Evolutionary conservation across 106 monocot species (phyloP).

Genomic region (Hemerocallis citrina): DNA sequence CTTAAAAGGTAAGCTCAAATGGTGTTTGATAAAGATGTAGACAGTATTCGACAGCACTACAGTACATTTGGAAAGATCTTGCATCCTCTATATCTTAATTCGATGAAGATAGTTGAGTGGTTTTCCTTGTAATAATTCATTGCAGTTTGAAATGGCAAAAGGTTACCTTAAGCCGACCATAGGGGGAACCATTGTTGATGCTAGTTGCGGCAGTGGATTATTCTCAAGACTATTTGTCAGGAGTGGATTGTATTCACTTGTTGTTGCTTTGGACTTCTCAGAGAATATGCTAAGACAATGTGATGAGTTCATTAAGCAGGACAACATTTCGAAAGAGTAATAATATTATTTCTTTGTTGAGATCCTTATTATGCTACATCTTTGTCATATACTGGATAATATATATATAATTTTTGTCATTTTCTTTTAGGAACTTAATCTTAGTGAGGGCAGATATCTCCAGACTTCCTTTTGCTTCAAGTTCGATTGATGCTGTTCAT

Average conservation of each 20-base stretch:
- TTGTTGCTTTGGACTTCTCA: conserved; percentile 88
- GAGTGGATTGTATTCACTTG: conserved; percentile 67
- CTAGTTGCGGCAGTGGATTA: conserved; percentile 93
- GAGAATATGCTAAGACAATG: conserved; percentile 94
- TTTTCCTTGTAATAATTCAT: not conserved
- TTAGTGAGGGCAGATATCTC: conserved; percentile 91
- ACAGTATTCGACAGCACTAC: not conserved
- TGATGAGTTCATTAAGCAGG: conserved; percentile 47
- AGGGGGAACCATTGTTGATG: conserved; percentile 91
- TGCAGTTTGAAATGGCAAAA: conserved; percentile 97
- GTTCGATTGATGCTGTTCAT: conserved; percentile 92
- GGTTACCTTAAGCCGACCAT: conserved; percentile 54
- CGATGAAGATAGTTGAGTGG: not conserved
- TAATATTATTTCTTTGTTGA: not conserved
- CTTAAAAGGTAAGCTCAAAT: not conserved
- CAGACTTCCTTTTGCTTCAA: conserved; percentile 72
- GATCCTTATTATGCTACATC: not conserved
- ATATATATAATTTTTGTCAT: not conserved
- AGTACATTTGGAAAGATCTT: not conserved
- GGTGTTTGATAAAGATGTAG: not conserved
- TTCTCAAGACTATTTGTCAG: conserved; percentile 84
- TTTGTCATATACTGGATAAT: too few relatives aligned
- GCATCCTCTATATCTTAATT: not conserved
- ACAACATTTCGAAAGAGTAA: conserved; percentile 66
- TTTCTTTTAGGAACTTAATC: conserved; percentile 45